Evolutionary conservation across 495 filamentous ascomycete species (phyloP).

Genomic region (Astrothelium macrocarpum): DNA sequence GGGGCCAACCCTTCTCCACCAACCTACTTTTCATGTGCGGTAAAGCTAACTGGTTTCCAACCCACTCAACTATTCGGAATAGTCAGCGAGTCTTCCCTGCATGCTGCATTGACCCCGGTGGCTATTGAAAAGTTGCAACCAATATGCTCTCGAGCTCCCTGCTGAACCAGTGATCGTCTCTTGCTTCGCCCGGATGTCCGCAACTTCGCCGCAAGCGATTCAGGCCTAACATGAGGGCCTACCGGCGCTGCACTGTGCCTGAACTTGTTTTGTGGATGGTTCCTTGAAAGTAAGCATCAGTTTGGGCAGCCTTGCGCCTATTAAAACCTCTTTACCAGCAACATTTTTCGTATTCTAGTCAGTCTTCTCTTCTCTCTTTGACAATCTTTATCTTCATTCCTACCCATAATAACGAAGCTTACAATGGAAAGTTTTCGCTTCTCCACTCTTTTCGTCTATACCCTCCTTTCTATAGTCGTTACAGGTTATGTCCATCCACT

Average conservation of each 20-base stretch:
- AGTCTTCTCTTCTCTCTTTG: background rate
- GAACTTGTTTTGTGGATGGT: background rate
- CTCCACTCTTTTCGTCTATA: background rate
- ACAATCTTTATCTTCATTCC: too few species aligned
- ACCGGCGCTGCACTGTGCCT: background rate
- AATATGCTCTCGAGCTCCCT: background rate
- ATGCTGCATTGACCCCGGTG: background rate
- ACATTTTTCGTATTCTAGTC: background rate
- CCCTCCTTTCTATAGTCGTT: background rate
- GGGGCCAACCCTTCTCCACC: background rate
- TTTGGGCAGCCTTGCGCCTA: too few species aligned
- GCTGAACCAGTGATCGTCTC: background rate
- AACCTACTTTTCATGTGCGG: background rate
- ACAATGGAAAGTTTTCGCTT: background rate
- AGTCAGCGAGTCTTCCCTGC: background rate
- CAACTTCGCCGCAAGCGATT: background rate
- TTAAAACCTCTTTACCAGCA: background rate
- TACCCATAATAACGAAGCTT: too few species aligned
- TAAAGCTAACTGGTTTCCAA: background rate
- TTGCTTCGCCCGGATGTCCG: background rate
- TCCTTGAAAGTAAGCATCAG: too few species aligned
- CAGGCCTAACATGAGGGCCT: background rate
- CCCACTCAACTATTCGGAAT: background rate
- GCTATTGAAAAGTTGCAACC: background rate
- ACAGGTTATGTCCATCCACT: background rate